Percentiles rank a stretch among this genome's conserved stretches.
phyloP scores from a whole-genome alignment of 2,329 filamentous ascomycete genomes.

The Dryadomyces quercivorus region DNA sequence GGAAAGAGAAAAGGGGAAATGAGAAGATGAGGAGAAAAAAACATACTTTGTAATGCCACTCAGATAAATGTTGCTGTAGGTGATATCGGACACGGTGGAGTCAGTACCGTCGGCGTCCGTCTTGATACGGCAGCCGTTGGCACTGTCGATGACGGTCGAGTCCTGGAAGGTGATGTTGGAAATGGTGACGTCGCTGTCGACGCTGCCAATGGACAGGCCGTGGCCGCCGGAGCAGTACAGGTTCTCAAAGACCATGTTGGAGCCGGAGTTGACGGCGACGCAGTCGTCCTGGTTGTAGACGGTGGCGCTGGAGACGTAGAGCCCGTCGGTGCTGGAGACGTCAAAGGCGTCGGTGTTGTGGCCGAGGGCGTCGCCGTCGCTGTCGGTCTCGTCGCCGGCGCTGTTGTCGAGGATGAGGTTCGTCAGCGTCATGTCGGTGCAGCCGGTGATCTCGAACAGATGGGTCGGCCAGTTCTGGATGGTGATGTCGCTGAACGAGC shows the following conservation, averaged over 20 bases:
- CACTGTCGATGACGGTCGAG: constrained; percentile 2
- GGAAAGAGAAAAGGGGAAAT: neutral
- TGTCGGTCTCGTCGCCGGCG: constrained; percentile 21
- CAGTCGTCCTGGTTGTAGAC: constrained; percentile 51
- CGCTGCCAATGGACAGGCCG: constrained; percentile 37
- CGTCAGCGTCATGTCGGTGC: constrained; percentile 20
- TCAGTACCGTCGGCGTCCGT: constrained; percentile 38
- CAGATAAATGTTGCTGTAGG: constrained; percentile 38
- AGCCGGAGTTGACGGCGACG: constrained; percentile 33
- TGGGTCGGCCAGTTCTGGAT: constrained; percentile 29
- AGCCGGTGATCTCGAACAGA: constrained; percentile 25
- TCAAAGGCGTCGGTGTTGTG: constrained; percentile 50
- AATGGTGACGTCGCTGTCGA: constrained; percentile 38
- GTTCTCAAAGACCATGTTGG: constrained; percentile 25
- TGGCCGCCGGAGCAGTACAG: constrained; percentile 37
- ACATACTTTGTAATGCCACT: constrained; percentile 23
- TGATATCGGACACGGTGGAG: constrained; percentile 32
- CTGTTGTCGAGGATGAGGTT: constrained; percentile 26
- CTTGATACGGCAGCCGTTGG: constrained; percentile 38
- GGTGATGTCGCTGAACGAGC: constrained; percentile 29
- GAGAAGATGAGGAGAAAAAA: neutral
- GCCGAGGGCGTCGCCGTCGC: constrained; percentile 19
- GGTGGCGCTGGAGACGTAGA: constrained; percentile 37
- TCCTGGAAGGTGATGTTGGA: constrained; percentile 32
- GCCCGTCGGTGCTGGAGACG: constrained; percentile 32